A percentile compares a stretch with the other conserved stretches of the same genome.
phyloP scores from a whole-genome alignment of 2,329 filamentous ascomycete species.

The Trematosphaeria pertusa region DNA sequence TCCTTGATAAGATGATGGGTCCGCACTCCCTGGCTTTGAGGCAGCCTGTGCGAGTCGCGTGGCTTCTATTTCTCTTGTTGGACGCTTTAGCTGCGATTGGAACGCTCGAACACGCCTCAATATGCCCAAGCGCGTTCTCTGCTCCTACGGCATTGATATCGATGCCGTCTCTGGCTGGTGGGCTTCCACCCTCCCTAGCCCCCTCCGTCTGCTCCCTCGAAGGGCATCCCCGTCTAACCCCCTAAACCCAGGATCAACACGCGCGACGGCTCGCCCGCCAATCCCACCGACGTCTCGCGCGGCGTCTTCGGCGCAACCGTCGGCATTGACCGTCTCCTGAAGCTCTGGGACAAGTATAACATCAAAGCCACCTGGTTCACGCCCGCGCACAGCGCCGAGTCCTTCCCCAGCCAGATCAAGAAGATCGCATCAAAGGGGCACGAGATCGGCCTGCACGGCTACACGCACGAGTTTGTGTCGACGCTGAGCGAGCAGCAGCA shows the following conservation, averaged over 20 bases:
- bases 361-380: slow-evolving; percentile 54
- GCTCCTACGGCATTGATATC: slow-evolving; percentile 52
- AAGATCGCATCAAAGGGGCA: slow-evolving; percentile 53
- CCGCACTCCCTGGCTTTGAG: too few relatives aligned
- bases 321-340: slow-evolving; percentile 50
- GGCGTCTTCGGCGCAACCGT: slow-evolving; percentile 52
- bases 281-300: slow-evolving; percentile 50
- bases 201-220: slow-evolving; percentile 3
- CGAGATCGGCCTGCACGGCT: slow-evolving; percentile 52
- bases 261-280: slow-evolving; percentile 42
- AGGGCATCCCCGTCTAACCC: too few relatives aligned
- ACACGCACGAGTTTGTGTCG: slow-evolving; percentile 50
- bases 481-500: slow-evolving; percentile 52
- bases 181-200: not conserved
- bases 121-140: slow-evolving; percentile 49
- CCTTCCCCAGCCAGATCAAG: slow-evolving; percentile 57
- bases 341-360: slow-evolving; percentile 50
- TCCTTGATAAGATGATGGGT: too few relatives aligned
- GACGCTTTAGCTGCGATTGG: too few relatives aligned
- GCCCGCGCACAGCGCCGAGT: slow-evolving; percentile 54
- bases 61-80: too few relatives aligned
- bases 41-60: too few relatives aligned
- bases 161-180: slow-evolving; percentile 49
- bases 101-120: too few relatives aligned
- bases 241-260: slow-evolving; percentile 54